Conservation (phyloP, 306 rosid genomes). For the Lablab purpureus region DNA sequence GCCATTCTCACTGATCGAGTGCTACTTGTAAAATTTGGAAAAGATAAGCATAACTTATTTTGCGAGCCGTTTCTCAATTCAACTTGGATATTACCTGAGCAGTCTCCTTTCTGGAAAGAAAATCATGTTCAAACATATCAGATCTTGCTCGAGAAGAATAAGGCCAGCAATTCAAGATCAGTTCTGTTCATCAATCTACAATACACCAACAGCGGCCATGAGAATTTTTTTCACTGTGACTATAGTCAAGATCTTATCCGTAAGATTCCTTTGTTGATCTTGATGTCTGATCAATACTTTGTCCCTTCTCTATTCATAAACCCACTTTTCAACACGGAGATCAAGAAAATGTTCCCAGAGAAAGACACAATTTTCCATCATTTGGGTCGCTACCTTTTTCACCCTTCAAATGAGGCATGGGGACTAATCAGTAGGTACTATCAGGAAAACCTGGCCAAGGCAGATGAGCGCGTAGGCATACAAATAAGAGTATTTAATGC, state of each 20-base stretch:
- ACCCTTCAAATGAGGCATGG: conserved; percentile 54
- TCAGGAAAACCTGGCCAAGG: conserved; percentile 35
- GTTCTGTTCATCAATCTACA: conserved; percentile 54
- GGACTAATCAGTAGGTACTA: conserved; percentile 50
- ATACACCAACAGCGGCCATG: conserved; percentile 31
- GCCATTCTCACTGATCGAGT: conserved; percentile 65
- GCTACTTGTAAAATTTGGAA: conserved; percentile 58
- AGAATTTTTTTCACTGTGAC: conserved; percentile 66
- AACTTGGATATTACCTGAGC: conserved; percentile 63
- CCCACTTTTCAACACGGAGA: conserved; percentile 53
- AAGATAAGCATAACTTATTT: conserved; percentile 59
- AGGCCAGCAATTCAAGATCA: conserved; percentile 27
- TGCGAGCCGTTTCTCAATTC: conserved; percentile 70
- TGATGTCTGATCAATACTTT: conserved; percentile 63
- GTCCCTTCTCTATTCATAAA: conserved; percentile 68
- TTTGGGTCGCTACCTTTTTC: conserved; percentile 46
- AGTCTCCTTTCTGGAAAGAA: conserved; percentile 48
- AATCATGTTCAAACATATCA: conserved; percentile 49
- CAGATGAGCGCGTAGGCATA: conserved; percentile 36
- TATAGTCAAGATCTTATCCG: conserved; percentile 57
- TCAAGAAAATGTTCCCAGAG: conserved; percentile 44
- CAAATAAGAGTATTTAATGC: conserved; percentile 47
- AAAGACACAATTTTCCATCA: conserved; percentile 46
- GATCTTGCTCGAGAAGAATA: conserved; percentile 47
- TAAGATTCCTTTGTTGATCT: conserved; percentile 51